A percentile compares a stretch with the other conserved stretches of the same genome.
These are phyloP conservation scores for Allium fistulosum DNA, from an alignment of 106 monocot genomes.

Conservation along the genomic window DNA sequence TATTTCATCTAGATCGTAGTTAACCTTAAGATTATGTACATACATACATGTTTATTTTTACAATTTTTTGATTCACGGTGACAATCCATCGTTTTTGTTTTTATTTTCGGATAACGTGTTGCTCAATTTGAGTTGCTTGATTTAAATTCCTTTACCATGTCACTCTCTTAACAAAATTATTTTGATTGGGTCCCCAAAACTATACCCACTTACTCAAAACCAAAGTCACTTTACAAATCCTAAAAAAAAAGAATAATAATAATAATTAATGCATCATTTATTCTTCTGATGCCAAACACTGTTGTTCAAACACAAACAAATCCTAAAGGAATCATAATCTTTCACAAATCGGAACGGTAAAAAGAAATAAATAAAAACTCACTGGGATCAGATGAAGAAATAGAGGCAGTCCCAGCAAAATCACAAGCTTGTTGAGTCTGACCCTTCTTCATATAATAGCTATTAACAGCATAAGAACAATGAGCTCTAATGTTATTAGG, in stretches of 20 bases:
- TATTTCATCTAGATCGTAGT: too few relatives aligned
- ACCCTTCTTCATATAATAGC: slow-evolving; percentile 61
- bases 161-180: background rate
- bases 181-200: background rate
- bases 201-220: background rate
- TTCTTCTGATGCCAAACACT: background rate
- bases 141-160: too few relatives aligned
- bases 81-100: too few relatives aligned
- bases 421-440: slow-evolving; percentile 34
- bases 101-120: too few relatives aligned
- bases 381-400: slow-evolving; percentile 48
- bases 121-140: too few relatives aligned
- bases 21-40: too few relatives aligned
- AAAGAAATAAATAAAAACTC: background rate
- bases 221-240: background rate
- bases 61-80: too few relatives aligned
- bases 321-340: background rate
- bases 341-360: background rate
- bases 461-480: slow-evolving; percentile 69
- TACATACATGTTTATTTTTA: too few relatives aligned
- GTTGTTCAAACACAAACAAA: background rate
- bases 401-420: slow-evolving; percentile 38
- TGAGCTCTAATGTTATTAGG: slow-evolving; percentile 45
- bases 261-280: too few relatives aligned
- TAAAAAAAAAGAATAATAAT: background rate